phyloP scores from a whole-genome alignment of 2,329 filamentous ascomycete genomes.

The Pseudogymnoascus sp. region DNA sequence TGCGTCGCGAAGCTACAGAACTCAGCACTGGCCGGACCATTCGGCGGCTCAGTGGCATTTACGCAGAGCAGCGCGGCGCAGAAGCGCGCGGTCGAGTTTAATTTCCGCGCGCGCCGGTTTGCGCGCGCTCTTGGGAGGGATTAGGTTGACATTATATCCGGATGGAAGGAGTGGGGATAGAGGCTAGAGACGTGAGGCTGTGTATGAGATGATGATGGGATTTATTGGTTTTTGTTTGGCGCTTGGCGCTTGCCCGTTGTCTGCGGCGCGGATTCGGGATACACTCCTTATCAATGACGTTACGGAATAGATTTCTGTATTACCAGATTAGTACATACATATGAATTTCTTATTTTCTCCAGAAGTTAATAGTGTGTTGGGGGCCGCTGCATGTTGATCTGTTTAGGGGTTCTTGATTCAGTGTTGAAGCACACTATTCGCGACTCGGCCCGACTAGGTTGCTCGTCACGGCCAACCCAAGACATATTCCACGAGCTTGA shows the following conservation, averaged over 20 bases:
- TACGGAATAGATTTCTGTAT: conserved; percentile 1
- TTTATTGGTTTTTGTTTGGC: background rate
- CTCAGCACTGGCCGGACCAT: conserved; percentile 52
- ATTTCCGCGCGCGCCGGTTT: conserved; percentile 29
- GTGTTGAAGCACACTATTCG: background rate
- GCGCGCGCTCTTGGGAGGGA: conserved; percentile 18
- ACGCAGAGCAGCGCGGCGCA: conserved; percentile 48
- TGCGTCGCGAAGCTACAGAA: conserved; percentile 60
- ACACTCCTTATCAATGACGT: background rate
- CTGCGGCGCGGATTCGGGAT: background rate
- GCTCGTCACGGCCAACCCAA: background rate
- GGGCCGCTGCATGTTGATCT: background rate
- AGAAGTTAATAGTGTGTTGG: background rate
- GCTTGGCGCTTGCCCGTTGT: background rate
- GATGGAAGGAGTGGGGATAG: background rate
- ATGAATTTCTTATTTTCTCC: background rate
- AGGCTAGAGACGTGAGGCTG: background rate
- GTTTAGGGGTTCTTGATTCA: background rate
- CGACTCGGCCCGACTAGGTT: no score
- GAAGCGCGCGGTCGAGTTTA: conserved; percentile 54
- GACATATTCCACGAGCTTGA: background rate
- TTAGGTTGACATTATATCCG: background rate
- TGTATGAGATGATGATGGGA: background rate
- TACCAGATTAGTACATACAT: background rate
- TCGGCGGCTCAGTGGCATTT: conserved; percentile 59